These are phyloP conservation scores for Drosera spatulata DNA, from an alignment of 179 eudicot genomes.

Conservation along the genomic window DNA sequence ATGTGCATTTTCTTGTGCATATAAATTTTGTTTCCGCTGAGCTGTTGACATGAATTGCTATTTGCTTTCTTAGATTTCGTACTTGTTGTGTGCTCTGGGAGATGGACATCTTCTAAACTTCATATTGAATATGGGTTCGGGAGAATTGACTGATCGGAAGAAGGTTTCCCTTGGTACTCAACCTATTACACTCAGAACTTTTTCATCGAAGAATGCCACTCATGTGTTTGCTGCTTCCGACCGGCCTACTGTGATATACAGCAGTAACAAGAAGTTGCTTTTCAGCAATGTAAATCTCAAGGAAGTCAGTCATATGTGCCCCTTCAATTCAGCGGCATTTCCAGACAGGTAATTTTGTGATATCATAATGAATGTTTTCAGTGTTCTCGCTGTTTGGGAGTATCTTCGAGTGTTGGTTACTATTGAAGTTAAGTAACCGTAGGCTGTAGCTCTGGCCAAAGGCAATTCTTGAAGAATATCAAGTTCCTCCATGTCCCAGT, in stretches of 20 bases:
- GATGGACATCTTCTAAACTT: conserved; percentile 96
- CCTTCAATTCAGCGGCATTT: conserved; percentile 94
- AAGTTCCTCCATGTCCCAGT: no score
- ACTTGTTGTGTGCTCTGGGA: conserved; percentile 91
- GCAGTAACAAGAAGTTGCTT: conserved; percentile 93
- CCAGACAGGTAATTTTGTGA: conserved; percentile 65
- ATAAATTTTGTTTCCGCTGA: background rate
- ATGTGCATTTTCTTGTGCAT: background rate
- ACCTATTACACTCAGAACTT: conserved; percentile 87
- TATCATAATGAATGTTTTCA: background rate
- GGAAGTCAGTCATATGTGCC: conserved; percentile 99
- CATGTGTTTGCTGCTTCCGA: conserved; percentile 99
- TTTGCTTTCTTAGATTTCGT: conserved; percentile 54
- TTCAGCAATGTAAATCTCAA: conserved; percentile 96
- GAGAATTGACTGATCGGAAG: conserved; percentile 78
- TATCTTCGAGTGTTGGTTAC: no score
- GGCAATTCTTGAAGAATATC: no score
- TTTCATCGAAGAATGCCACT: conserved; percentile 85
- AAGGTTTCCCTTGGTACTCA: conserved; percentile 97
- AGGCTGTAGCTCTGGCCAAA: no score
- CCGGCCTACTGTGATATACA: conserved; percentile 97
- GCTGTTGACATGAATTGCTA: background rate
- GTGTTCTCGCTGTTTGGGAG: background rate
- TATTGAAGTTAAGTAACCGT: no score
- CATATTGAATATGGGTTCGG: conserved; percentile 61